Conservation (phyloP, 768 basidiomycete species). For the Zangia roseola region DNA sequence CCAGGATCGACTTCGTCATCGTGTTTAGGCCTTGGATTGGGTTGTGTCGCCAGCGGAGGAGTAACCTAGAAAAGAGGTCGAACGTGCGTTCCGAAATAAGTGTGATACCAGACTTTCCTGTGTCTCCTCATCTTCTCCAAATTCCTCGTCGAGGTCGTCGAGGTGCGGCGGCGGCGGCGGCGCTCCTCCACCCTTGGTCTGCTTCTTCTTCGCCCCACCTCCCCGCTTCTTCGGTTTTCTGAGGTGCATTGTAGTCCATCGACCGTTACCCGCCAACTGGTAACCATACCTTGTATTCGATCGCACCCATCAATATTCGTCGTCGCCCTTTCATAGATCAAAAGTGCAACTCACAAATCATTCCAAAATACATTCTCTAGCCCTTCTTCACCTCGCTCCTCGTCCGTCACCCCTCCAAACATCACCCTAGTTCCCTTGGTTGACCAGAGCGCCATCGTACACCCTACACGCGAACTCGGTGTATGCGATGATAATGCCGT, state of each 20-base stretch:
- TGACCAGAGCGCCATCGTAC: constrained; percentile 83
- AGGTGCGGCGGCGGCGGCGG: neutral
- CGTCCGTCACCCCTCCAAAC: constrained; percentile 89
- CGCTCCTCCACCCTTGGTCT: neutral
- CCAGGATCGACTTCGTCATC: constrained; percentile 50
- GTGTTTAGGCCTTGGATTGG: neutral
- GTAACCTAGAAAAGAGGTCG: neutral
- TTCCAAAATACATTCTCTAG: constrained; percentile 87
- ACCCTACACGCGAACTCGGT: constrained; percentile 72
- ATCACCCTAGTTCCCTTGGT: constrained; percentile 68
- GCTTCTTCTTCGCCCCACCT: constrained; percentile 43
- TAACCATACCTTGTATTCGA: constrained; percentile 67
- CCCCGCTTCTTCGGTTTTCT: constrained; percentile 58
- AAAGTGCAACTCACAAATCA: constrained; percentile 58
- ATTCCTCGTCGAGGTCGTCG: constrained; percentile 16
- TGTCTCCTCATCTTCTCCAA: constrained; percentile 12
- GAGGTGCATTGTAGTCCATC: constrained; percentile 77
- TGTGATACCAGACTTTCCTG: constrained; percentile 3
- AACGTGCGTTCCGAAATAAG: neutral
- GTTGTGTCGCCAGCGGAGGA: neutral
- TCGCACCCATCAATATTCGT: neutral
- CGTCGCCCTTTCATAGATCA: neutral
- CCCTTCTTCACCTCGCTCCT: constrained; percentile 81
- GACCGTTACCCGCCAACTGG: constrained; percentile 68
- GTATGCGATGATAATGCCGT: constrained; percentile 55